Evolutionary conservation across 164 flowering plant genomes (phyloP), one percentile per base, ranked within the genome.

Genomic region (Pachysandra terminalis): DNA sequence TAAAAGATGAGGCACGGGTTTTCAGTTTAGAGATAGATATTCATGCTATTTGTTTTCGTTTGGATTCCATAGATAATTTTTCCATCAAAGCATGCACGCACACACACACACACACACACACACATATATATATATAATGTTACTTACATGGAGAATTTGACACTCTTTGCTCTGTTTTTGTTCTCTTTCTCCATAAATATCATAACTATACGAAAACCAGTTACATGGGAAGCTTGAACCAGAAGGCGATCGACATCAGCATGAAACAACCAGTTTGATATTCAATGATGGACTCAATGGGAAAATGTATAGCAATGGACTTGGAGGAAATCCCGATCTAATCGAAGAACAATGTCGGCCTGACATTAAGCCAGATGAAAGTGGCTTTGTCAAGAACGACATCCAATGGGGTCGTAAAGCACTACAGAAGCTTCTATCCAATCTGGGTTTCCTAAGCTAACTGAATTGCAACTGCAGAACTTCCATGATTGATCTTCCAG

Each of bases 321-420:
- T 48, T 0, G 22, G 56, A n/a, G 70, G 72, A 49, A 28, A 59
- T 17, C 54, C 54, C 45, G 37, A 56, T 17, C 1, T 40, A 13
- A 45, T 59, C 51, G 64, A 61, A 61, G 69, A 61, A 32, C 68
- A 71, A 61, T 65, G 71, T 37, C 56, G 64, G 64, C 54, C 21
- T 22, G 59, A 59, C 12, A 13, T 48, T 7, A 61, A 63, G 68
- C 49, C 58, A 57, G 25, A 62, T n/a, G 59, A 37, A 32, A 61
- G 40, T 53, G 69, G 65, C 24, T 56, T 73, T 52, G 5, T 80
- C 59, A 23, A 69, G 48, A 81, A 71, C 49, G 85, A 84, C 70
- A 54, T 81, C 35, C 71, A 77, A 19, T 82, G 90, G 90, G 84
- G 84, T 49, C 79, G 63, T 17, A 70, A 55, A 70, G 60, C 77